Evolutionary conservation across 2,329 filamentous ascomycete genomes (phyloP).

Genomic region (Cercospora canescens): DNA sequence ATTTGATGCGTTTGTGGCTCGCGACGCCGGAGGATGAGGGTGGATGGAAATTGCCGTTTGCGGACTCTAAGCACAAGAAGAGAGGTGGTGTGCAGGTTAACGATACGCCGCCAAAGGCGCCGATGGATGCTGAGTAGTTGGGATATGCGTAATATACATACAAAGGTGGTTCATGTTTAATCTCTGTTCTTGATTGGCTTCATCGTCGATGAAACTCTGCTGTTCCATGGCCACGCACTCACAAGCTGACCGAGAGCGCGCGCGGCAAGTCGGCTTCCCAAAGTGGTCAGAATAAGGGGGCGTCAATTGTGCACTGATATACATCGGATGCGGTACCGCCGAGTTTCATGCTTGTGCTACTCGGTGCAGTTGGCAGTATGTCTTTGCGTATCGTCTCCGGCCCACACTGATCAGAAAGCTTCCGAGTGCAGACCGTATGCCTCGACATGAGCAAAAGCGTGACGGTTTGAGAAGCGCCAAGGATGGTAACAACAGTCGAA

Average conservation of each 20-base stretch:
- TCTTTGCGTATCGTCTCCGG: too few species aligned
- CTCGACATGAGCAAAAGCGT: too few species aligned
- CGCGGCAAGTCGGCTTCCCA: background rate
- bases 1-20: constrained; percentile 82
- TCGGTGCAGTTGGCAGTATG: too few species aligned
- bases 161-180: background rate
- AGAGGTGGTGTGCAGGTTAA: constrained; percentile 86
- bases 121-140: constrained; percentile 71
- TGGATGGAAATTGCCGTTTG: constrained; percentile 82
- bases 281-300: background rate
- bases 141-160: background rate
- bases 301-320: background rate
- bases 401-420: too few species aligned
- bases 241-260: background rate
- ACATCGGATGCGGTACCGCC: too few species aligned
- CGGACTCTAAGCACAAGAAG: constrained; percentile 81
- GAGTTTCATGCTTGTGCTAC: too few species aligned
- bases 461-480: too few species aligned
- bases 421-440: too few species aligned
- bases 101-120: constrained; percentile 71
- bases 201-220: background rate
- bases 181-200: background rate
- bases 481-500: too few species aligned
- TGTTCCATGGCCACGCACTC: background rate
- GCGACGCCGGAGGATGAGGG: constrained; percentile 79